Evolutionary conservation across 1,139 yeast genomes (phyloP).

Genomic region (Blastobotrys illinoisensis): DNA sequence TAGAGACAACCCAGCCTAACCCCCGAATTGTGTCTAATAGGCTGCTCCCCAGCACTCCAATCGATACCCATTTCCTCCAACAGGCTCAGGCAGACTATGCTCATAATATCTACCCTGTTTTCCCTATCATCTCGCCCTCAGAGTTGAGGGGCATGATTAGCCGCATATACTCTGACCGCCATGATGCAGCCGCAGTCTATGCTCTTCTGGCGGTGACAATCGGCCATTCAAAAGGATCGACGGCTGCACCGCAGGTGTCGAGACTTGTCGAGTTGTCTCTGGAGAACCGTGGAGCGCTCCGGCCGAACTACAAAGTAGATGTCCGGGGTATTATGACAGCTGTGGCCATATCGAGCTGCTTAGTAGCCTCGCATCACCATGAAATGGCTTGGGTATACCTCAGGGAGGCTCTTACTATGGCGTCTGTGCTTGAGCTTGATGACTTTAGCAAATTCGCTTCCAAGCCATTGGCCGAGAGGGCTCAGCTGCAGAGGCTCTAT

Average conservation of each 20-base stretch:
- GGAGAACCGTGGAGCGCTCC: slow-evolving; percentile 13
- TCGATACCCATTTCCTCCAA: slow-evolving; percentile 12
- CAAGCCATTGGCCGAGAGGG: slow-evolving; percentile 10
- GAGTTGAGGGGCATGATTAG: slow-evolving; percentile 14
- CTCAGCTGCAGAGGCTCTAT: slow-evolving; percentile 16
- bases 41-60: neutral
- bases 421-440: slow-evolving; percentile 13
- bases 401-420: slow-evolving; percentile 19
- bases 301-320: slow-evolving; percentile 6
- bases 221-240: slow-evolving; percentile 12
- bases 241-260: slow-evolving; percentile 1
- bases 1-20: neutral
- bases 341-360: slow-evolving; percentile 14
- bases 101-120: slow-evolving; percentile 16
- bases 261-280: slow-evolving; percentile 12
- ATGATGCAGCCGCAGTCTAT: slow-evolving; percentile 15
- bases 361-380: slow-evolving; percentile 14
- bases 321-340: slow-evolving; percentile 13
- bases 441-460: neutral
- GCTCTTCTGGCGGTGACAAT: slow-evolving; percentile 18
- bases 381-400: slow-evolving; percentile 19
- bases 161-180: slow-evolving; percentile 3
- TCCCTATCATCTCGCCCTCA: slow-evolving; percentile 15
- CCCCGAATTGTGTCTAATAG: neutral
- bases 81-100: slow-evolving; percentile 11